Base-by-base conservation (phyloP, 345 rosid genomes). In the Melaleuca alternifolia region DNA sequence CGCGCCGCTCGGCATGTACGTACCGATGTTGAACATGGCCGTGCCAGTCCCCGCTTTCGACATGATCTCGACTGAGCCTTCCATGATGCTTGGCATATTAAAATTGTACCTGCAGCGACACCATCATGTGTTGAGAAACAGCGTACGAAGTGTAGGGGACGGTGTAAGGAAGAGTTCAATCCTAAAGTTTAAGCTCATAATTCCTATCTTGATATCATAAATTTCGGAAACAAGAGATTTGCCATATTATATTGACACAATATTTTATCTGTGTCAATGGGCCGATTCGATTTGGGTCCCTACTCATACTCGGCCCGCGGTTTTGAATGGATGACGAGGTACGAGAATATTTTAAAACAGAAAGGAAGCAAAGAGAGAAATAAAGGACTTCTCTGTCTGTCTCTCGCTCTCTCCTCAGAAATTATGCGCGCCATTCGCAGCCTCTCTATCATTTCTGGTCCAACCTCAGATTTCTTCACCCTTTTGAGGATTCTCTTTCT, bases 21-120 rank as follows among this genome's bases (percentile, higher is more conserved):
- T 44, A 97, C 99, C 99, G 96, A 97, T 92, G 90, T 92, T 95
- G 89, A 97, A 96, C 98, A 97, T 96, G 86, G 98, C 98, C 81
- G 98, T 97, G 88, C 99, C 98, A 10, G 95, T 94, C 52, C 98
- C 99, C 61, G 97, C 97, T 88, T 87, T 96, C 7, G 99, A 95
- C 98, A 97, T 91, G 85, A 97, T 94, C 87, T 90, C 82, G 33
- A 97, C 89, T 0, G 96, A 95, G 44, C 95, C 99, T 84, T 97
- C 98, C 88, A 97, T 59, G 18, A 97, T 92, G 41, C 79, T 65
- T 1, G 79, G 79, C 79, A 65, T 65, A 18, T 24, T 16, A 37
- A 65, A 65, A 8, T 65, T 65, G 46, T 33, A 65, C 46, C 79
- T 65, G 21, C 2, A 65, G 0, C 3, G 7, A 33, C 46, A 33